Conservation (phyloP, 1,284 basidiomycete species). For the Cutaneotrichosporon cutaneum region DNA sequence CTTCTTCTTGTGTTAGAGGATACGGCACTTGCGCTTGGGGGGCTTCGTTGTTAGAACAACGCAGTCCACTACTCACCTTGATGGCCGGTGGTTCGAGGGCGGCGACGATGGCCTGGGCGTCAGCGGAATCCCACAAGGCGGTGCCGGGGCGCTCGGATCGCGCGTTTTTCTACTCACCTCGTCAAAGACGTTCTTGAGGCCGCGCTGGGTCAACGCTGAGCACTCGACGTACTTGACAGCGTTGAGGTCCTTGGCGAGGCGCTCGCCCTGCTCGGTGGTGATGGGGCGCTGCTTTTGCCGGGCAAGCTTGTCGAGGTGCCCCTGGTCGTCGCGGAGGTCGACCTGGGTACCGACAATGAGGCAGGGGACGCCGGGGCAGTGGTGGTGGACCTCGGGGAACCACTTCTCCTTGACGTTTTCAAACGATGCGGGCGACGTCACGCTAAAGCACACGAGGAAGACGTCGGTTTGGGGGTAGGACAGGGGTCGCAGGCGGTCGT, state of each 20-base stretch:
- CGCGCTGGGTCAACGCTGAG: constrained; percentile 97
- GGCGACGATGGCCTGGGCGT: constrained; percentile 88
- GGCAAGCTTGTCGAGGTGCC: constrained; percentile 90
- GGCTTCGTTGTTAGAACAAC: constrained; percentile 45
- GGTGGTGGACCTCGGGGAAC: constrained; percentile 99
- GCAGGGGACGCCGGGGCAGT: constrained; percentile 99
- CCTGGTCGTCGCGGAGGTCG: constrained; percentile 90
- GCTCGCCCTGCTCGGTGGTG: constrained; percentile 81
- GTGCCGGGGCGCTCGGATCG: not conserved
- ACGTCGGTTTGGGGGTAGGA: constrained; percentile 99
- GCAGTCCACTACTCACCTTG: constrained; percentile 51
- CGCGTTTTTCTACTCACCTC: constrained; percentile 65
- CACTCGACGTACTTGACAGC: constrained; percentile 99
- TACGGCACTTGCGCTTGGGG: constrained; percentile 71
- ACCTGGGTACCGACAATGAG: constrained; percentile 98
- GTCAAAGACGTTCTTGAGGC: constrained; percentile 99
- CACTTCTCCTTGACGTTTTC: constrained; percentile 99
- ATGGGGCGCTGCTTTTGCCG: constrained; percentile 96
- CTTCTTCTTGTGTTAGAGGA: constrained; percentile 59
- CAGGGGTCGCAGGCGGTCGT: constrained; percentile 95
- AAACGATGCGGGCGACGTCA: constrained; percentile 96
- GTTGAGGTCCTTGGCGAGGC: constrained; percentile 90
- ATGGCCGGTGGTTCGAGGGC: constrained; percentile 93
- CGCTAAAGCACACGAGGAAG: constrained; percentile 98
- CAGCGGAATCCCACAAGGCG: not conserved